Conservation (phyloP, 257 asterid species). For the Ballota nigra region DNA sequence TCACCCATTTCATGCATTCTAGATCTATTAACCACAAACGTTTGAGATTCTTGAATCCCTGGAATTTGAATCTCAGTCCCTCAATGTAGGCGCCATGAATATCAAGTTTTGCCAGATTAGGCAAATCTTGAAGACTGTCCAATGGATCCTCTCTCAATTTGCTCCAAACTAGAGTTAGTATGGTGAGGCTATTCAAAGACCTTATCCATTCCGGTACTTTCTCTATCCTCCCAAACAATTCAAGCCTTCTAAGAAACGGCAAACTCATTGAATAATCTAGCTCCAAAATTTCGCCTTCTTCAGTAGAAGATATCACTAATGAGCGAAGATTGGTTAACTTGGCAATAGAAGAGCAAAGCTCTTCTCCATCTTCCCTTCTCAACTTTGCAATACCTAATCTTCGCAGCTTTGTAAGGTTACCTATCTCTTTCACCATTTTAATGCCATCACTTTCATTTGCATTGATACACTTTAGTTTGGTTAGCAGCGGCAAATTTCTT, state of each 20-base stretch:
- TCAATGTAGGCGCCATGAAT: neutral
- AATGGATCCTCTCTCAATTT: slow-evolving; percentile 13
- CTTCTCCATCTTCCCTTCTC: neutral
- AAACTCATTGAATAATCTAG: neutral
- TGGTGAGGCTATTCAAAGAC: slow-evolving; percentile 1
- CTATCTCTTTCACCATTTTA: neutral
- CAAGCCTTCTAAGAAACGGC: neutral
- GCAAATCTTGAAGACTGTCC: neutral
- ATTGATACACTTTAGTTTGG: neutral
- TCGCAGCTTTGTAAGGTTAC: neutral
- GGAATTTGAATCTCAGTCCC: neutral
- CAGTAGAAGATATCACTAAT: neutral
- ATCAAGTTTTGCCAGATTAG: neutral
- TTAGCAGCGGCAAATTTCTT: no score
- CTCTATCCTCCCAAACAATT: neutral
- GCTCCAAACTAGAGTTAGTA: neutral
- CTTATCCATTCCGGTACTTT: neutral
- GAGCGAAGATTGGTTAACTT: neutral
- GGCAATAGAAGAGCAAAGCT: neutral
- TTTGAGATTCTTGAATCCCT: neutral
- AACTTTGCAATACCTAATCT: neutral
- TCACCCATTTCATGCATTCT: slow-evolving; percentile 10
- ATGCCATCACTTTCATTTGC: neutral
- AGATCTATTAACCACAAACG: neutral
- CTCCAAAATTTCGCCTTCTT: neutral